Evolutionary conservation across 768 basidiomycete genomes (phyloP).

Genomic region (Leccinum fibrillosum): DNA sequence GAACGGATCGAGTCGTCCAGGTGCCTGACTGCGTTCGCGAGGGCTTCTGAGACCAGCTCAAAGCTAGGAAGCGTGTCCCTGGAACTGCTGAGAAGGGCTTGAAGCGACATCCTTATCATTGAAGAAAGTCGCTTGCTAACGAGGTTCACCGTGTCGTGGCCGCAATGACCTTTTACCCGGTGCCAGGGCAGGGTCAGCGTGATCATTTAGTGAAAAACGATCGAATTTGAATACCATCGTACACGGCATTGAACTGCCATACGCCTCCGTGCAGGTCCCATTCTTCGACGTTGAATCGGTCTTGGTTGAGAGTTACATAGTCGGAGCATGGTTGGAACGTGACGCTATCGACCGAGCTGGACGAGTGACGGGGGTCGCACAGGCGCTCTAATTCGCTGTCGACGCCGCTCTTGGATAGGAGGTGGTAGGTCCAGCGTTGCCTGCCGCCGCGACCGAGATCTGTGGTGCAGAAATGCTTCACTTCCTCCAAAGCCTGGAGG

Average conservation of each 20-base stretch:
- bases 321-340: conserved; percentile 42
- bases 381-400: conserved; percentile 38
- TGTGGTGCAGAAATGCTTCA: conserved; percentile 48
- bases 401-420: conserved; percentile 40
- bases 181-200: conserved; percentile 13
- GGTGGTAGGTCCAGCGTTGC: conserved; percentile 53
- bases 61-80: conserved; percentile 22
- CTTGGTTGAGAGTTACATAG: conserved; percentile 38
- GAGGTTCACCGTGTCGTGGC: conserved; percentile 46
- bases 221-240: conserved; percentile 35
- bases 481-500: conserved; percentile 49
- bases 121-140: conserved; percentile 38
- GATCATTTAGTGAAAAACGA: conserved; percentile 12
- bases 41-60: conserved; percentile 36
- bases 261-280: conserved; percentile 40
- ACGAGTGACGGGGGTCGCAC: conserved; percentile 33
- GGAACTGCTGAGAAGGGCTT: conserved; percentile 29
- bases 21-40: conserved; percentile 36
- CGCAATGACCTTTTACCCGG: conserved; percentile 41
- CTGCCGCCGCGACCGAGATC: conserved; percentile 52
- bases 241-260: conserved; percentile 46
- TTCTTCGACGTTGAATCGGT: conserved; percentile 38
- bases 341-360: conserved; percentile 35
- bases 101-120: conserved; percentile 39
- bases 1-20: conserved; percentile 44